phyloP scores from a whole-genome alignment of 305 asterid genomes.

The Fraxinus dipetala region DNA sequence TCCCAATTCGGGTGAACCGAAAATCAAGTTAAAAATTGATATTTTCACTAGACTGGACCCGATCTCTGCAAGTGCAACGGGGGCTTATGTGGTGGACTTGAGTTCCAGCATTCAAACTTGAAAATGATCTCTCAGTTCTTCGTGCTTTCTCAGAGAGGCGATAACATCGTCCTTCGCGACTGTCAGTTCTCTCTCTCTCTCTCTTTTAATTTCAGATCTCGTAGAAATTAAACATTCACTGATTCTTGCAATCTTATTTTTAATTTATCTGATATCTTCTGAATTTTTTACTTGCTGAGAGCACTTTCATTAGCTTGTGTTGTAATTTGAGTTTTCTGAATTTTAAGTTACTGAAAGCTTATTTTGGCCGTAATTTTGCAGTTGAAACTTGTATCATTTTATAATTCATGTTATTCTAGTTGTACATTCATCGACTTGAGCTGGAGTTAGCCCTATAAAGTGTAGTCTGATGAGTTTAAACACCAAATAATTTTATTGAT shows the following conservation, averaged over 20 bases:
- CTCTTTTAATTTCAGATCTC: not conserved
- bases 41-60: too few species aligned
- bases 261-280: not conserved
- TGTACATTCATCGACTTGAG: not conserved
- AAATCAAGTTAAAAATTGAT: too few species aligned
- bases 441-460: not conserved
- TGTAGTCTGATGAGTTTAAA: too few species aligned
- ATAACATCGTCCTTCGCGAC: constrained; percentile 93
- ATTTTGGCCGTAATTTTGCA: not conserved
- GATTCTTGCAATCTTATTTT: constrained; percentile 4
- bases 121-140: constrained; percentile 93
- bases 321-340: not conserved
- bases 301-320: not conserved
- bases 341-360: constrained; percentile 10
- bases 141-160: constrained; percentile 97
- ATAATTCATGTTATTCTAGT: not conserved
- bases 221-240: not conserved
- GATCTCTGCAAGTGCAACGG: not conserved
- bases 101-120: not conserved
- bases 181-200: constrained; percentile 41
- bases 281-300: not conserved
- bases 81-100: not conserved
- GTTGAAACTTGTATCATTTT: not conserved
- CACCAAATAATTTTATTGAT: too few species aligned
- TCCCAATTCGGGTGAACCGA: too few species aligned